Base-by-base conservation (phyloP, 108 stramenopile species). In the Cyclotella sp. region DNA sequence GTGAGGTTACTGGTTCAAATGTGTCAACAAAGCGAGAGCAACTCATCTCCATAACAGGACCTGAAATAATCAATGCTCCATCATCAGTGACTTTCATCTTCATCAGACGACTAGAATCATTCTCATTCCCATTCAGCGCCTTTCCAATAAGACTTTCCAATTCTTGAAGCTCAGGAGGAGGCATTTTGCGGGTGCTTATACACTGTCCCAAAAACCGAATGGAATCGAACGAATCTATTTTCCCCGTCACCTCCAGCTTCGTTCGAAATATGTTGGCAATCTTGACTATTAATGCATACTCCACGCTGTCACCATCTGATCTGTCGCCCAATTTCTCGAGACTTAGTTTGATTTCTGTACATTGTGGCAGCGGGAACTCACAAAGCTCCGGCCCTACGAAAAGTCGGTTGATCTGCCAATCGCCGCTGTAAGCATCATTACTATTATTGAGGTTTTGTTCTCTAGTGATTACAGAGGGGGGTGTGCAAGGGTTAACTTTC, bases 1-100 rank as follows among this genome's bases (percentile, higher is more conserved):
- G 30, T 0, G 72, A 73, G 26, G 63, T 59, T 9, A 66, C 65
- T 5, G 78, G 78, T 18, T 79, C 65, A 68, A 73, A 79, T 6
- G 16, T 59, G 21, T 79, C 45, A 1, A 59, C 66, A 11, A 46
- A 73, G 13, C 6, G 52, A 16, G 42, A 40, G 28, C 64, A 79
- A 22, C 12, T 47, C 3, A 79, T 59, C 39, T 79, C 78, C 21
- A 42, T 44, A 18, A 64, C 46, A 7, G 63, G 72, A 19, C 72
- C 78, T 3, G 72, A 58, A 8, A 74, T 24, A 40, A 79, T 54
- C 63, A 73, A 73, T 4, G 59, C 18, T 12, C 46, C 78, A 57
- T 73, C 53, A 12, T 22, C 52, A 10, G 26, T 28, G 45, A 79
- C 42, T 15, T 58, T 73, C 63, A 79, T 79, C 44, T 73, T 79